Evolutionary conservation across 2,329 filamentous ascomycete species (phyloP).

Genomic region (Cercospora sesami): DNA sequence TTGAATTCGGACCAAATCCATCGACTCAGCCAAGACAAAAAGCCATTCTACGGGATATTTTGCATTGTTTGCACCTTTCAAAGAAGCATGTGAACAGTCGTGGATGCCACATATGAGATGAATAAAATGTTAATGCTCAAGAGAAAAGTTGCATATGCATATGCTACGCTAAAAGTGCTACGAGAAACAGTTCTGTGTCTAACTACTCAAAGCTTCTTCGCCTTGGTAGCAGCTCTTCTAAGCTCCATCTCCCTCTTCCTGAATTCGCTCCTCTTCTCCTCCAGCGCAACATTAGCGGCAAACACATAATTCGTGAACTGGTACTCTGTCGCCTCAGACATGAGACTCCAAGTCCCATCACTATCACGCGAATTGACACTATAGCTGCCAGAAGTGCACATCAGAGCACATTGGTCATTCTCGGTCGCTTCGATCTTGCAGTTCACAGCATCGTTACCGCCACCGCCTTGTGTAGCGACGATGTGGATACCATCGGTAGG

Average conservation of each 20-base stretch:
- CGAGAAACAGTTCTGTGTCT: background rate
- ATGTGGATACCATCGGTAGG: conserved; percentile 9
- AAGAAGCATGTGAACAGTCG: background rate
- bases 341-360: conserved; percentile 6
- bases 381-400: conserved; percentile 1
- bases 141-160: background rate
- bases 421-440: conserved; percentile 8
- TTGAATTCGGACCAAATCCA: background rate
- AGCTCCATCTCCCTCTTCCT: conserved; percentile 7
- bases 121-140: background rate
- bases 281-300: conserved; percentile 9
- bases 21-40: no score
- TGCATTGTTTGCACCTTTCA: background rate
- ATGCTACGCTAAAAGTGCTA: background rate
- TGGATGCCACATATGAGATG: background rate
- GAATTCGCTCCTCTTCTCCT: conserved; percentile 3
- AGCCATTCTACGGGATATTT: background rate
- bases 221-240: background rate
- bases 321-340: background rate
- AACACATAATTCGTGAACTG: conserved; percentile 9
- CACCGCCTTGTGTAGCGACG: conserved; percentile 2
- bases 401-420: conserved; percentile 5
- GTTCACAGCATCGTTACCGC: background rate
- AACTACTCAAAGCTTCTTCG: conserved; percentile 1
- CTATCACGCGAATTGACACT: conserved; percentile 1